Conservation (phyloP, 495 filamentous ascomycete genomes). For the Venustampulla echinocandica region DNA sequence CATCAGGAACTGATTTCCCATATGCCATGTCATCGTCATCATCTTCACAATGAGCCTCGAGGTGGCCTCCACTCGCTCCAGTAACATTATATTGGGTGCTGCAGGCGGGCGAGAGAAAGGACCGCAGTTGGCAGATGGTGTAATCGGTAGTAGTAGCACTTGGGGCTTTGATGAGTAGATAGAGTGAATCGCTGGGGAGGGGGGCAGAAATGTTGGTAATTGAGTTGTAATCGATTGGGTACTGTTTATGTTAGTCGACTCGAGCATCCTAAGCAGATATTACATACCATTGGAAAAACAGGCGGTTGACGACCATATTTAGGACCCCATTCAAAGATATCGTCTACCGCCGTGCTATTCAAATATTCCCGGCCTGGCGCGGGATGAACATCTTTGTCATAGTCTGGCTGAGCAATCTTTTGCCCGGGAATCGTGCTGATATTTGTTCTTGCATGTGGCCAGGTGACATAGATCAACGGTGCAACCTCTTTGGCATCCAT, state of each 20-base stretch:
- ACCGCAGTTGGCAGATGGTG: slow-evolving; percentile 54
- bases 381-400: slow-evolving; percentile 24
- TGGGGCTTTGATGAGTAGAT: slow-evolving; percentile 50
- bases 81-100: slow-evolving; percentile 52
- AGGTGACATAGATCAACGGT: slow-evolving; percentile 52
- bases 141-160: slow-evolving; percentile 30
- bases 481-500: slow-evolving; percentile 46
- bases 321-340: slow-evolving; percentile 56
- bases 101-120: slow-evolving; percentile 49
- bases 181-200: slow-evolving; percentile 43
- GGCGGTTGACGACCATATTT: slow-evolving; percentile 45
- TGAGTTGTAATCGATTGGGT: slow-evolving; percentile 54
- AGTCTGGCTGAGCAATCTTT: slow-evolving; percentile 11
- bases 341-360: slow-evolving; percentile 56
- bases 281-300: slow-evolving; percentile 47
- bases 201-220: slow-evolving; percentile 44
- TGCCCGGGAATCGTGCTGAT: slow-evolving; percentile 20
- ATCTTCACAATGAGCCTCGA: slow-evolving; percentile 52
- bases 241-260: slow-evolving; percentile 20
- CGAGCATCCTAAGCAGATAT: background rate
- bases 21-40: slow-evolving; percentile 42
- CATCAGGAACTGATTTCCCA: slow-evolving; percentile 29
- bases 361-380: slow-evolving; percentile 29
- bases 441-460: slow-evolving; percentile 35
- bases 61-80: slow-evolving; percentile 42